Evolutionary conservation across 805 yeast species (phyloP), one percentile per base, ranked within the genome.

Genomic region (Kuraishia ogatae): DNA sequence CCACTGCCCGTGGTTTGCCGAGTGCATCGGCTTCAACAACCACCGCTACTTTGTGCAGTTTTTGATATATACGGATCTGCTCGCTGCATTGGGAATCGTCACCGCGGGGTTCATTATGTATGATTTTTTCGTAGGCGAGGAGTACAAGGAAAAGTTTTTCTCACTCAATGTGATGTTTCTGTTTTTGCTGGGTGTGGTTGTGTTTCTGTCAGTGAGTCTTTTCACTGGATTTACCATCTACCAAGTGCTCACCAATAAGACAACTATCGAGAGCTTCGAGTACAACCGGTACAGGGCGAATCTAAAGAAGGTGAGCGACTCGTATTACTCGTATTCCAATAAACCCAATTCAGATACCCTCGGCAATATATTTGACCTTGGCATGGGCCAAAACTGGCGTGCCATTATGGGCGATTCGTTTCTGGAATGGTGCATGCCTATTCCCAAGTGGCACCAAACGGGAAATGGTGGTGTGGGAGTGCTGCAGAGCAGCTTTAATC

Each of bases 1-100:
- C 60, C 83, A 81, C 64, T 81, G 85, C 59, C 97, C 97, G 0
- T 93, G 98, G 98, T 90, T 91, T 68, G 85, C 96, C 1, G 75
- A 82, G 4, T 92, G 97, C 67, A 80, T 93, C 56, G 98, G 98
- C 0, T 86, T 81, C 69, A 71, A 72, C 28, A 93, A 93, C 69
- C 91, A 88, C 60, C 87, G 90, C 69, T 81, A 74, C 65, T 93
- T 92, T 64, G 66, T 89, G 26, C 96, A 90, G 66, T 87, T 87
- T 64, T 67, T 91, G 54, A 50, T 76, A 6, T 84, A 84, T 62
- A 72, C 81, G 2, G 70, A 82, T 1, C 26, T 78, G 0, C 84
- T 80, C 62, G 66, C 85, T 1, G 56, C 68, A 1, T 55, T 77
- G 11, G 74, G 82, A 7, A 69, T 79, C 15, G 23, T 64, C 0